Evolutionary conservation across 73 alveolate genomes (phyloP).

Genomic region (Paramecium sonneborni): DNA sequence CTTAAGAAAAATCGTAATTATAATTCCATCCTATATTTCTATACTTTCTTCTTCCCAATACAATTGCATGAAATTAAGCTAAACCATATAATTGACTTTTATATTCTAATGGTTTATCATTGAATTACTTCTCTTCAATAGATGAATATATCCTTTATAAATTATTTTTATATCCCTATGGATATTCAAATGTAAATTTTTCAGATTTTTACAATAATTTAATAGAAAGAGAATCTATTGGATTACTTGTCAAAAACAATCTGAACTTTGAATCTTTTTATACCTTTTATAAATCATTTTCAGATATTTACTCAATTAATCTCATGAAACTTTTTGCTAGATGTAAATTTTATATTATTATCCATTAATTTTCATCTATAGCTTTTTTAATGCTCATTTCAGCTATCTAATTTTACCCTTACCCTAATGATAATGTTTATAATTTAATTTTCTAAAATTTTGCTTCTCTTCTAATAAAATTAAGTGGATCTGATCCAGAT

Average conservation of each 20-base stretch:
- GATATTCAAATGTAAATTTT: conserved; percentile 97
- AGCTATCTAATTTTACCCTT: conserved; percentile 95
- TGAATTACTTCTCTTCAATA: conserved; percentile 85
- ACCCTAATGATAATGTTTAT: conserved; percentile 93
- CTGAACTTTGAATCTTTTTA: conserved; percentile 77
- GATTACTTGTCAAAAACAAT: conserved; percentile 97
- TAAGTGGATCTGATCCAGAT: conserved; percentile 98
- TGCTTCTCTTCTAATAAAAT: conserved; percentile 87
- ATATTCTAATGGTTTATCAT: conserved; percentile 81
- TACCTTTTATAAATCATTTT: conserved; percentile 34
- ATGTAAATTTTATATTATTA: conserved; percentile 96
- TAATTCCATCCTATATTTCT: conserved; percentile 99
- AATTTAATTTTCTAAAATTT: conserved; percentile 77
- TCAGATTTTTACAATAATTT: conserved; percentile 91
- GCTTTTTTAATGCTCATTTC: conserved; percentile 90
- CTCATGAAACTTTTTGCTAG: conserved; percentile 95
- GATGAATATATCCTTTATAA: conserved; percentile 87
- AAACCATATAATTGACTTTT: conserved; percentile 94
- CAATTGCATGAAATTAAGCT: conserved; percentile 96
- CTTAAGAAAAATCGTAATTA: conserved; percentile 98
- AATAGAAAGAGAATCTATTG: conserved; percentile 94
- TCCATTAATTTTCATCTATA: conserved; percentile 94
- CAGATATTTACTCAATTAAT: conserved; percentile 87
- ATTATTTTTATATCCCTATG: conserved; percentile 96
- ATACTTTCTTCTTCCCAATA: conserved; percentile 99